Conservation (phyloP, 768 basidiomycete genomes). For the Naematelia encephala region DNA sequence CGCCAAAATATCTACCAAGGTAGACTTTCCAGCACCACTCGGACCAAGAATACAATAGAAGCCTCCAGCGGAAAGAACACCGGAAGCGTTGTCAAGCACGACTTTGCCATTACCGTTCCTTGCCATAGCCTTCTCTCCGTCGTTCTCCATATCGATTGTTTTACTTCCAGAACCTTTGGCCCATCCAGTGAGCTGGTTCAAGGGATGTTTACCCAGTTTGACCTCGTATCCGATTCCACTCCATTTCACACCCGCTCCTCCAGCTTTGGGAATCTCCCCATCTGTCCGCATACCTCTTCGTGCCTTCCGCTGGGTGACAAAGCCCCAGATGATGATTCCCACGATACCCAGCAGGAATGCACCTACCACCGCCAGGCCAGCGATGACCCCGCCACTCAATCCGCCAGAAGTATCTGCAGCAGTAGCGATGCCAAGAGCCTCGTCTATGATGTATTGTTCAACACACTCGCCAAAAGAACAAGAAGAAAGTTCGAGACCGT, state of each 20-base stretch:
- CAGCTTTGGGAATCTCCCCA: slow-evolving; percentile 50
- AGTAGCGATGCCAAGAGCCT: slow-evolving; percentile 48
- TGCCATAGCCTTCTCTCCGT: neutral
- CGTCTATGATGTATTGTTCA: slow-evolving; percentile 71
- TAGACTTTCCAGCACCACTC: slow-evolving; percentile 87
- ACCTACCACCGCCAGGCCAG: slow-evolving; percentile 81
- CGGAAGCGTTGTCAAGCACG: slow-evolving; percentile 68
- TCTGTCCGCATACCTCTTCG: slow-evolving; percentile 51
- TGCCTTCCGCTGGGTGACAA: slow-evolving; percentile 63
- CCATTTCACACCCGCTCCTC: slow-evolving; percentile 69
- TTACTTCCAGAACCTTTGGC: slow-evolving; percentile 25
- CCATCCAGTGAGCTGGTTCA: slow-evolving; percentile 12
- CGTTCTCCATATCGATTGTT: neutral
- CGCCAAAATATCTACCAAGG: slow-evolving; percentile 84
- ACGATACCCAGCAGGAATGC: slow-evolving; percentile 61
- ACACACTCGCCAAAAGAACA: slow-evolving; percentile 91
- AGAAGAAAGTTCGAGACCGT: slow-evolving; percentile 67
- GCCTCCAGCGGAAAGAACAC: slow-evolving; percentile 70
- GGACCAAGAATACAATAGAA: slow-evolving; percentile 92
- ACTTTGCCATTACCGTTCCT: slow-evolving; percentile 56
- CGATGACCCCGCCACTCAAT: slow-evolving; percentile 79
- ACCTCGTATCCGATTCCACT: slow-evolving; percentile 65
- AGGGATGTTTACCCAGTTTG: slow-evolving; percentile 14
- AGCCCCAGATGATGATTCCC: slow-evolving; percentile 62
- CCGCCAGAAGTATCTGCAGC: slow-evolving; percentile 46